phyloP scores from a whole-genome alignment of 169 alveolate species.

The Eimeria praecox region DNA sequence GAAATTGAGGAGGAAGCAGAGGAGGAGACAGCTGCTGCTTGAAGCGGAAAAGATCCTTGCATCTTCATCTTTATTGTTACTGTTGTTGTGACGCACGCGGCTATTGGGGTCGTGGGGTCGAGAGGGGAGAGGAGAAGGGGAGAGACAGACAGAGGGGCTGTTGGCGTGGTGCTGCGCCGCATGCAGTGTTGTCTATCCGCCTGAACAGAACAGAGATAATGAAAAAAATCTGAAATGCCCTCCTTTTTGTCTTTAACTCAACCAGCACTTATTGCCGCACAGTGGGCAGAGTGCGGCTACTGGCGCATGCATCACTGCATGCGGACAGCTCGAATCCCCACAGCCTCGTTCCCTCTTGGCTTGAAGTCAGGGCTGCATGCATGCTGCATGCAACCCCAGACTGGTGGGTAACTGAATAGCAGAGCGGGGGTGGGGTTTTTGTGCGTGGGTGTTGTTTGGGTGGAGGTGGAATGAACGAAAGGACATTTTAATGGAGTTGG shows the following conservation, averaged over 20 bases:
- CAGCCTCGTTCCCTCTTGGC: neutral
- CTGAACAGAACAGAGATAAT: neutral
- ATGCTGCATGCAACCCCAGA: too few species aligned
- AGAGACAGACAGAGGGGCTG: neutral
- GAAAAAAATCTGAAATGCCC: neutral
- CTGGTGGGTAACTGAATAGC: too few species aligned
- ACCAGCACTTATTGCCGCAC: neutral
- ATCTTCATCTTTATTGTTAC: neutral
- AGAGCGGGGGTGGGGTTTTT: too few species aligned
- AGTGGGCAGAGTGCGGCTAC: neutral
- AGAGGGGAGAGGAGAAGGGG: neutral
- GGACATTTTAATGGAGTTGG: neutral
- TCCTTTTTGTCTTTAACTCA: neutral
- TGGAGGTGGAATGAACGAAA: neutral
- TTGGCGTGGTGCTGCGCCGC: neutral
- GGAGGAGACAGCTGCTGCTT: constrained; percentile 32
- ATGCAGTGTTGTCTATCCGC: neutral
- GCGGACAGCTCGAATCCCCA: neutral
- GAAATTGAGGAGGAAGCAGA: constrained; percentile 67
- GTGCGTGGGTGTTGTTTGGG: neutral
- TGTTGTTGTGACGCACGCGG: neutral
- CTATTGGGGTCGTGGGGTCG: neutral
- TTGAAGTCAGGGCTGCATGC: too few species aligned
- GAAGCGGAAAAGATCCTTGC: neutral
- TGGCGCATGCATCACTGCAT: neutral